Percentiles rank a stretch among this genome's conserved stretches.
phyloP scores from a whole-genome alignment of 2,329 filamentous ascomycete species.

The Neophaeococcomyces mojaviensis region DNA sequence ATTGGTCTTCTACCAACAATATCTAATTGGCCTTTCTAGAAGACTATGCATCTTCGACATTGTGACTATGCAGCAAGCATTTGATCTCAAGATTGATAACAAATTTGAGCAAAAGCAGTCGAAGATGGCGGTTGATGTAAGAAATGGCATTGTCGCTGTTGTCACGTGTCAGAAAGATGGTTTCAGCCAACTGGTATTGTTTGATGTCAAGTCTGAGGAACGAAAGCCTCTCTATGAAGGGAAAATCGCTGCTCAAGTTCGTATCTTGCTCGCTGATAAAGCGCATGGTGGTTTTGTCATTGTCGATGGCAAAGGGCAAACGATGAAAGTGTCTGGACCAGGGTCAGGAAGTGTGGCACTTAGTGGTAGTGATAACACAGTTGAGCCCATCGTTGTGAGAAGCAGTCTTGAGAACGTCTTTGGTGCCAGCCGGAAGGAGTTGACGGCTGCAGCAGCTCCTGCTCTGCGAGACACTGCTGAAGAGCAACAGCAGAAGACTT shows the following conservation, averaged over 20 bases:
- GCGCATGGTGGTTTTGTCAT: slow-evolving; percentile 3
- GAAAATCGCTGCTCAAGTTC: neutral
- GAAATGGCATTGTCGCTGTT: slow-evolving; percentile 16
- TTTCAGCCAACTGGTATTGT: neutral
- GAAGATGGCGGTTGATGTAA: slow-evolving; percentile 13
- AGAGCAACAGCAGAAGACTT: neutral
- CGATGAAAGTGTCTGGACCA: neutral
- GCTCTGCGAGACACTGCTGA: neutral
- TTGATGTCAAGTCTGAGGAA: neutral
- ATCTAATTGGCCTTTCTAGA: slow-evolving; percentile 67
- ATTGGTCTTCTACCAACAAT: slow-evolving; percentile 64
- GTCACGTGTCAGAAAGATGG: slow-evolving; percentile 6
- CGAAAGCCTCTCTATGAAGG: neutral
- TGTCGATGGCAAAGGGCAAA: slow-evolving; percentile 1
- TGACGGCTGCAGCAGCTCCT: neutral
- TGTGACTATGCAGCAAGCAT: slow-evolving; percentile 39
- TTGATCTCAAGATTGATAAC: slow-evolving; percentile 7
- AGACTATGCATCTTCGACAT: slow-evolving; percentile 75
- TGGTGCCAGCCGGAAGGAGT: neutral
- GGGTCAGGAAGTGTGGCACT: neutral
- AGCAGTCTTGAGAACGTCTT: slow-evolving; percentile 7
- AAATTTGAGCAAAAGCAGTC: neutral
- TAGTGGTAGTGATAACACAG: neutral
- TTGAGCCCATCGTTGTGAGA: neutral
- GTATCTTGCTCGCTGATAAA: slow-evolving; percentile 4